Conservation (phyloP, 2,329 filamentous ascomycete genomes). For the Sporothrix humicola region DNA sequence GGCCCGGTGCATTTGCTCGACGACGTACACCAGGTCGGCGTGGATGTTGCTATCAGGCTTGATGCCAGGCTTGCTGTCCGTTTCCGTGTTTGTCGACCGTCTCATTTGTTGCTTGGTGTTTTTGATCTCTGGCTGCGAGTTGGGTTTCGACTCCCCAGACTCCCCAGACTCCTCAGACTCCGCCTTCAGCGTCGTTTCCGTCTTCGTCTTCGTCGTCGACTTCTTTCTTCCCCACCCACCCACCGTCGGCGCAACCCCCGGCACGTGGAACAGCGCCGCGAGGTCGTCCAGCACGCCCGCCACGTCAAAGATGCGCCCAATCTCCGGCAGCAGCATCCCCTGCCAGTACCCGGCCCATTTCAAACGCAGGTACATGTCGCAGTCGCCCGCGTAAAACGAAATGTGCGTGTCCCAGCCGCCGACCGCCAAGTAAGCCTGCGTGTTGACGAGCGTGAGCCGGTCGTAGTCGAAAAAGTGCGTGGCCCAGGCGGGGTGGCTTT, state of each 20-base stretch:
- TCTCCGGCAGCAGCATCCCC: slow-evolving; percentile 44
- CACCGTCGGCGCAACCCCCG: slow-evolving; percentile 39
- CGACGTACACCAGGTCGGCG: slow-evolving; percentile 38
- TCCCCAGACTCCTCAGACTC: neutral
- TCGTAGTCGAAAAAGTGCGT: slow-evolving; percentile 65
- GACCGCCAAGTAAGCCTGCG: slow-evolving; percentile 55
- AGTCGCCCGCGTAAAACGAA: slow-evolving; percentile 64
- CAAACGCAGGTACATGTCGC: slow-evolving; percentile 60
- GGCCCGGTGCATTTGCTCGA: slow-evolving; percentile 50
- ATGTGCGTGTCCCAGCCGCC: slow-evolving; percentile 64
- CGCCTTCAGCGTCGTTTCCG: neutral
- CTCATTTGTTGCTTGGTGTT: neutral
- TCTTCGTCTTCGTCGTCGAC: neutral
- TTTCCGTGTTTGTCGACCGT: neutral
- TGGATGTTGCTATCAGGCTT: neutral
- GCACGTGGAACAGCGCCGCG: slow-evolving; percentile 53
- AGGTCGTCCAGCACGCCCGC: slow-evolving; percentile 54
- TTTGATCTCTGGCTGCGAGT: neutral
- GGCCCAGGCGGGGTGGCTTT: slow-evolving; percentile 51
- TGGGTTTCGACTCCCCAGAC: too few relatives aligned
- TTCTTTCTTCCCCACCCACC: neutral
- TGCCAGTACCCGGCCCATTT: slow-evolving; percentile 53
- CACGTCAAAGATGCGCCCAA: slow-evolving; percentile 54
- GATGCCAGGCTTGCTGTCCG: neutral
- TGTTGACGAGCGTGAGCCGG: slow-evolving; percentile 62